phyloP scores from a whole-genome alignment of 176 grass and related monocot genomes.

The Bothriochloa decipiens region DNA sequence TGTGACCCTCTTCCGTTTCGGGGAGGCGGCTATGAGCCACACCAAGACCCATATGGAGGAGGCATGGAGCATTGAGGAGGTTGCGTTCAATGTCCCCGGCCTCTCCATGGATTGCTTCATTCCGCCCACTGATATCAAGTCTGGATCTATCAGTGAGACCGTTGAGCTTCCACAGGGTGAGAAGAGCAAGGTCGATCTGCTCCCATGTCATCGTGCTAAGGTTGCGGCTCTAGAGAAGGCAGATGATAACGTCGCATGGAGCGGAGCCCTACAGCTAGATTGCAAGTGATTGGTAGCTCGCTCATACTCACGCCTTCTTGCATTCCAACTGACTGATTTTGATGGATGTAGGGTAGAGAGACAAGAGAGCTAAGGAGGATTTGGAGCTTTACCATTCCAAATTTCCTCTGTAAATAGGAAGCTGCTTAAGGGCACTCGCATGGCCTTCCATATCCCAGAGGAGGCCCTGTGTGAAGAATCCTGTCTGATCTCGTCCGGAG shows the following conservation, averaged over 20 bases:
- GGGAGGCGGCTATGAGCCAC: constrained; percentile 79
- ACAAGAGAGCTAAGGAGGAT: constrained; percentile 48
- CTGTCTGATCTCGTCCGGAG: constrained; percentile 47
- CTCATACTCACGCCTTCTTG: constrained; percentile 47
- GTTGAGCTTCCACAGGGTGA: constrained; percentile 59
- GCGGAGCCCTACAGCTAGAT: constrained; percentile 49
- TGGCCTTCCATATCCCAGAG: constrained; percentile 55
- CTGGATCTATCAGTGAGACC: constrained; percentile 67
- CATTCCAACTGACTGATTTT: constrained; percentile 55
- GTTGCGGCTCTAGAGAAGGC: constrained; percentile 63
- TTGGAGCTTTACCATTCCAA: constrained; percentile 57
- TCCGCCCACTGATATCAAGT: constrained; percentile 77
- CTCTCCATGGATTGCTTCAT: constrained; percentile 89
- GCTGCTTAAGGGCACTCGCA: constrained; percentile 42
- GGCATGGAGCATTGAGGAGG: constrained; percentile 87
- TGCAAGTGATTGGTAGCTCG: constrained; percentile 44
- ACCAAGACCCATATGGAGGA: constrained; percentile 88
- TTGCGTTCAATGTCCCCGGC: constrained; percentile 75
- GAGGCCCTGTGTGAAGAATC: constrained; percentile 60
- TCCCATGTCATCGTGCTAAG: constrained; percentile 53
- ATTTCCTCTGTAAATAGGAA: constrained; percentile 67
- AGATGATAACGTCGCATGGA: constrained; percentile 49
- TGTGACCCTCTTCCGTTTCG: constrained; percentile 79
- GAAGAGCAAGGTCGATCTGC: constrained; percentile 52
- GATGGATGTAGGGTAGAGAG: constrained; percentile 68